Evolutionary conservation across 2,329 filamentous ascomycete species (phyloP).

Genomic region (Epichloe scottii): DNA sequence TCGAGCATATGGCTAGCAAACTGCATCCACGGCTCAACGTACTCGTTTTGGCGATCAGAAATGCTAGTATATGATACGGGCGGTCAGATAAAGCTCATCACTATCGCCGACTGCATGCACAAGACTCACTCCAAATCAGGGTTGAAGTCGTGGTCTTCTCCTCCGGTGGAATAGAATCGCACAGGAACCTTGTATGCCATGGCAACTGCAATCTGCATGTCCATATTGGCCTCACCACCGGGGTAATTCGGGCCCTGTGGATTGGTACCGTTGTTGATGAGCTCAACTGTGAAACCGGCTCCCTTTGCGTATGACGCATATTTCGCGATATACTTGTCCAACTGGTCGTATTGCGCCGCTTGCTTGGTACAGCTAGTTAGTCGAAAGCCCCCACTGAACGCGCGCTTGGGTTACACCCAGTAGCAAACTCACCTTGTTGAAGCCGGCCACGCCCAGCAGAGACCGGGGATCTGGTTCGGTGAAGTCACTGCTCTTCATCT

Average conservation of each 20-base stretch:
- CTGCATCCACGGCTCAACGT: conserved; percentile 55
- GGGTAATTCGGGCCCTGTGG: conserved; percentile 25
- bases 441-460: conserved; percentile 47
- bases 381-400: neutral
- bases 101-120: neutral
- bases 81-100: neutral
- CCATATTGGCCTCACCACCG: conserved; percentile 25
- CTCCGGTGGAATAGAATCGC: conserved; percentile 20
- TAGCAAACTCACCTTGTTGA: conserved; percentile 21
- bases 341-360: conserved; percentile 40
- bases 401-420: neutral
- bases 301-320: conserved; percentile 40
- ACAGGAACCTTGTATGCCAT: conserved; percentile 23
- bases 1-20: conserved; percentile 48
- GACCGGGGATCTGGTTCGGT: conserved; percentile 46
- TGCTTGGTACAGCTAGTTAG: conserved; percentile 20
- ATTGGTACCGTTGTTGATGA: conserved; percentile 45
- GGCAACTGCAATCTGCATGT: conserved; percentile 23
- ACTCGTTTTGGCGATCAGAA: conserved; percentile 18
- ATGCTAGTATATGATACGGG: conserved; percentile 7
- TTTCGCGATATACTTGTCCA: conserved; percentile 39
- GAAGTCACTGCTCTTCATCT: conserved; percentile 30
- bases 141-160: conserved; percentile 17
- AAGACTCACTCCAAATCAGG: conserved; percentile 23
- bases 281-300: conserved; percentile 42